Conservation (phyloP, 129 eudicot species). For the Dittrichia graveolens region DNA sequence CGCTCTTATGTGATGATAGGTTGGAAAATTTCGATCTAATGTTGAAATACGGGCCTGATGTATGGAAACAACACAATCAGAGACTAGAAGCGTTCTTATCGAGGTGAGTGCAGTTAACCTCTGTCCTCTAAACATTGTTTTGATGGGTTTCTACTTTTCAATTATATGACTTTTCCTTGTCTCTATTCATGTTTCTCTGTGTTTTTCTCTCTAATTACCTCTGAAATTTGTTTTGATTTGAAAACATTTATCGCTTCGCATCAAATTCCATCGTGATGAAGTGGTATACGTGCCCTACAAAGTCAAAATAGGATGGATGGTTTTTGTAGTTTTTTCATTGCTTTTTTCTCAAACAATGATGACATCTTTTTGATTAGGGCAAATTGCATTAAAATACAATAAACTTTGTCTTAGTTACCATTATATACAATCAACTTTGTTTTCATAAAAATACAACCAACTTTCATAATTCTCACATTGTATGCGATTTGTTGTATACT, state of each 20-base stretch:
- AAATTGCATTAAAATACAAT: too few species aligned
- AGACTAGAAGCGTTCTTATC: constrained; percentile 78
- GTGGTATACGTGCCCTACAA: not conserved
- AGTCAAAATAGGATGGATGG: not conserved
- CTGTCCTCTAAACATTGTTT: not conserved
- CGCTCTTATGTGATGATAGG: constrained; percentile 44
- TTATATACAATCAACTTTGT: too few species aligned
- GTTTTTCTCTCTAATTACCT: not conserved
- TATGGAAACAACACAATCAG: constrained; percentile 88
- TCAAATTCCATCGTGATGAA: not conserved
- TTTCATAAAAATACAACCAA: too few species aligned
- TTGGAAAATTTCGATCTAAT: constrained; percentile 87
- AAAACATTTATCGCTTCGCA: not conserved
- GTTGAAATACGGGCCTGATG: constrained; percentile 84
- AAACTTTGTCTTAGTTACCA: too few species aligned
- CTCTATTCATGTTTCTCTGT: not conserved
- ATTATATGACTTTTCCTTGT: constrained; percentile 3
- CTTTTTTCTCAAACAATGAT: not conserved
- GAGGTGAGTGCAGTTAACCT: constrained; percentile 45
- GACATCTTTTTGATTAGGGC: not conserved
- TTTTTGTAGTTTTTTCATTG: not conserved
- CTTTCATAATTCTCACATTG: too few species aligned
- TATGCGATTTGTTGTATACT: too few species aligned
- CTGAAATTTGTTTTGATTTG: not conserved
- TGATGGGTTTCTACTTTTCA: constrained; percentile 18